Evolutionary conservation across 1,284 basidiomycete genomes (phyloP), one percentile per base, ranked within the genome.

Genomic region (Puccinia novopanici): DNA sequence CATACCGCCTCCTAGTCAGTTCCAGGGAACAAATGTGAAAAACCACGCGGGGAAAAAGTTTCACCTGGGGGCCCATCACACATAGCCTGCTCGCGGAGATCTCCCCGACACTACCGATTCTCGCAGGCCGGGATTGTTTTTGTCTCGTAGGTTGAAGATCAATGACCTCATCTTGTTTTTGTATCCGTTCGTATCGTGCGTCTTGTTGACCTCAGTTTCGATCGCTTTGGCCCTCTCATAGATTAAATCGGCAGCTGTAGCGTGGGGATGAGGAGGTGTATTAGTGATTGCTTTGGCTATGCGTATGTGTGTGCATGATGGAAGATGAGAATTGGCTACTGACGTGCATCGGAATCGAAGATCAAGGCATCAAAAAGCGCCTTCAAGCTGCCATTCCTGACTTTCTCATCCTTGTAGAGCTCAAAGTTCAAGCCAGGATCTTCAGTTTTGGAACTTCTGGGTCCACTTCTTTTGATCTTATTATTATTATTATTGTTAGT

Each of bases 91-190:
- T 89, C 0, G 91, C 89, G 0, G 89, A 83, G 0, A 98, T 87
- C 37, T 92, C 91, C 0, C 95, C 68, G 91, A 89, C 24, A 96
- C 91, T 81, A 99, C 91, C 83, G 90, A 91, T 84, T 92, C 92
- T 48, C 95, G 89, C 75, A 99, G 86, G 30, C 89, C 89, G 12
- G 95, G 95, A 86, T 99, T 98, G 84, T 91, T 91, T 87, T 95
- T 96, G 87, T 97, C 96, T 86, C 97, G 98, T 83, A 99, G 88
- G 86, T 92, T 98, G 83, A 97, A 91, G 85, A 90, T 95, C 54
- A 98, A 87, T n/a, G 91, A 91, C 40, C 96, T 91, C 82, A 98
- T 93, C 86, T 94, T 98, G 85, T 88, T 86, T 82, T 90, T 91
- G 86, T 94, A 95, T 3, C 63, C 72, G 40, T 30, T 79, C 12